Percentiles rank a stretch among this genome's conserved stretches.
Evolutionary conservation across 169 alveolate species (phyloP).

Genomic region (Babesia gibsoni): DNA sequence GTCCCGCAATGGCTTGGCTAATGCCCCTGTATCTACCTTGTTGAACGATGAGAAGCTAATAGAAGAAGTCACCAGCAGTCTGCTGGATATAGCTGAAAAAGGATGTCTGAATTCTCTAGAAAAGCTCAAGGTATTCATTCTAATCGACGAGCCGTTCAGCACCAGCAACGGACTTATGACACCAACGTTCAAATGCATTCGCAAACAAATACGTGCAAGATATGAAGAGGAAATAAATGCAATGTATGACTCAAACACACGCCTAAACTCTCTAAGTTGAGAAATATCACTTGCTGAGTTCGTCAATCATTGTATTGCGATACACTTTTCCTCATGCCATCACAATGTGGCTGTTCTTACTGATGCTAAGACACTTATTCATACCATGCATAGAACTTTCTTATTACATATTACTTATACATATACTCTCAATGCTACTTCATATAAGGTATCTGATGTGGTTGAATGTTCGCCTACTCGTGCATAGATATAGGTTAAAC

Average conservation of each 20-base stretch:
- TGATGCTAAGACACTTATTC: too few relatives aligned
- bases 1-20: conserved; percentile 40
- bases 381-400: too few relatives aligned
- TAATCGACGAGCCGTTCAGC: conserved; percentile 83
- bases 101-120: conserved; percentile 72
- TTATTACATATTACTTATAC: too few relatives aligned
- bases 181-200: conserved; percentile 90
- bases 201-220: conserved; percentile 69
- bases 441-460: too few relatives aligned
- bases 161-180: conserved; percentile 86
- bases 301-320: too few relatives aligned
- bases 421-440: too few relatives aligned
- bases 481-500: too few relatives aligned
- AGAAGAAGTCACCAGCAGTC: conserved; percentile 26
- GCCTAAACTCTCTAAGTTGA: too few relatives aligned
- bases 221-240: conserved; percentile 65
- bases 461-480: too few relatives aligned
- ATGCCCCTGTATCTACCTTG: background rate
- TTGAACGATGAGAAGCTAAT: conserved; percentile 21
- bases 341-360: too few relatives aligned
- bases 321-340: too few relatives aligned
- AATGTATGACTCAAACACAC: conserved; percentile 60
- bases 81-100: conserved; percentile 56
- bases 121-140: conserved; percentile 75
- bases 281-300: too few relatives aligned